Percentiles rank a stretch among this genome's conserved stretches.
These are phyloP conservation scores for Sporodiniella umbellata DNA, from an alignment of 371 early-diverging fungal genomes.

Conservation along the genomic window DNA sequence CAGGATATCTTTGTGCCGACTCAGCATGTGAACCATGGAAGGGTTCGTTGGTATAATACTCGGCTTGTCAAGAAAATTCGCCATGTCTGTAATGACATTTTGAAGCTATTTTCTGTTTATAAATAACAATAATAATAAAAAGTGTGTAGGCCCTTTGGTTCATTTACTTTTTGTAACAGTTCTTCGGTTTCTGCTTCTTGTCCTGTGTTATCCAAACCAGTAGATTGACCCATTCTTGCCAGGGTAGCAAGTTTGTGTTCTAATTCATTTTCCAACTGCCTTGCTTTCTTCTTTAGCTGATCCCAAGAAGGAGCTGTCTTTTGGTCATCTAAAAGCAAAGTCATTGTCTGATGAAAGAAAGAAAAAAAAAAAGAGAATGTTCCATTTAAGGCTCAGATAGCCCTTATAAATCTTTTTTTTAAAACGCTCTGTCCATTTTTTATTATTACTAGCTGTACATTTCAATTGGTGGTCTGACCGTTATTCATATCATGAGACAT, in stretches of 20 bases:
- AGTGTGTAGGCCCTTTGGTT: too few species aligned
- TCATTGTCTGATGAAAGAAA: not conserved
- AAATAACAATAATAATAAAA: too few species aligned
- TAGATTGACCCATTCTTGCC: constrained; percentile 37
- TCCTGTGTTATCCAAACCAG: constrained; percentile 26
- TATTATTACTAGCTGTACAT: not conserved
- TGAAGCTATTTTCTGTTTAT: constrained; percentile 41
- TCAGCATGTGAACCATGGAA: constrained; percentile 67
- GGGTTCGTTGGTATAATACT: constrained; percentile 55
- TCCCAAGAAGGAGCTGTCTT: constrained; percentile 50
- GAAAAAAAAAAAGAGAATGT: not conserved
- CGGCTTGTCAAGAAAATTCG: constrained; percentile 52
- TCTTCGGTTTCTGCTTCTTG: constrained; percentile 60
- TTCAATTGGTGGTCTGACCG: not conserved
- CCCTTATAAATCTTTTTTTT: not conserved
- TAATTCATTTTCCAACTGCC: constrained; percentile 66
- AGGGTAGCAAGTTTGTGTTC: constrained; percentile 53
- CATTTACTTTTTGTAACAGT: constrained; percentile 55
- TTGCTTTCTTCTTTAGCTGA: constrained; percentile 60
- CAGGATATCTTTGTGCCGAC: constrained; percentile 69
- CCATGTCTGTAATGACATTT: constrained; percentile 48
- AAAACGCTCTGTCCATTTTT: not conserved
- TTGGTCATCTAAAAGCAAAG: not conserved
- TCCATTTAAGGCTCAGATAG: not conserved
- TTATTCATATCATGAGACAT: not conserved